Base-by-base conservation (phyloP, 331 rosid species). In the Quercus lobata region DNA sequence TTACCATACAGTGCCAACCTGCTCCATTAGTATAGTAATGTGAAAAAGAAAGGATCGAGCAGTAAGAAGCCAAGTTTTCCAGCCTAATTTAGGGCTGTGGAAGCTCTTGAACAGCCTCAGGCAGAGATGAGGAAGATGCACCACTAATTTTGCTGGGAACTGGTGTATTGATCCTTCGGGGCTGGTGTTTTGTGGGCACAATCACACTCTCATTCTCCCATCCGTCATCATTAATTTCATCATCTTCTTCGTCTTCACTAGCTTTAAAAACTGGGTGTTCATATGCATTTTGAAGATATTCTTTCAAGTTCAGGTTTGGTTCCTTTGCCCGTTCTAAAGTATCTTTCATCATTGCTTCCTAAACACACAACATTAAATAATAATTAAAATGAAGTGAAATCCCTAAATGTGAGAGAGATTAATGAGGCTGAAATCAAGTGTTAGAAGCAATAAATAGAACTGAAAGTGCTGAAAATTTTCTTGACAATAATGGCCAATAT, bases 321-420 rank as follows among this genome's bases (percentile, higher is more conserved):
- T 93, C 98, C 69, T 82, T 90, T 7, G 89, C 97, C 24, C 80
- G 83, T 80, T 93, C 98, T 74, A 93, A 73, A 10, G 97, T 93
- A 81, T 93, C 98, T 72, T 93, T 93, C 95, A 86, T 90, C 97
- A 87, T 89, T 69, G 98, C 98, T 84, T 93, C 98, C 98, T 93
- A 73, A 5, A 83, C n/a, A 24, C 46, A 72, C 49, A 72, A 22
- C 18, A 70, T 65, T 2, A 53, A 81, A 62, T 15, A n/a, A 18
- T 21, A 56, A 21, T 5, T 34, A 53, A 1, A 46, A 56, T 25
- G 34, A 74, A 63, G 18, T 34, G 12, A 73, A 24, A 30, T 24
- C 57, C 22, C 44, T 57, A 79, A 18, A 15, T 72, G 27, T 70
- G 8, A 57, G 46, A 35, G 54, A 3, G 62, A 68, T 21, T 41